A percentile compares a stretch with the other conserved stretches of the same genome.
Conservation (phyloP, 1,284 basidiomycete species). For the Porphyrellus sp. region DNA sequence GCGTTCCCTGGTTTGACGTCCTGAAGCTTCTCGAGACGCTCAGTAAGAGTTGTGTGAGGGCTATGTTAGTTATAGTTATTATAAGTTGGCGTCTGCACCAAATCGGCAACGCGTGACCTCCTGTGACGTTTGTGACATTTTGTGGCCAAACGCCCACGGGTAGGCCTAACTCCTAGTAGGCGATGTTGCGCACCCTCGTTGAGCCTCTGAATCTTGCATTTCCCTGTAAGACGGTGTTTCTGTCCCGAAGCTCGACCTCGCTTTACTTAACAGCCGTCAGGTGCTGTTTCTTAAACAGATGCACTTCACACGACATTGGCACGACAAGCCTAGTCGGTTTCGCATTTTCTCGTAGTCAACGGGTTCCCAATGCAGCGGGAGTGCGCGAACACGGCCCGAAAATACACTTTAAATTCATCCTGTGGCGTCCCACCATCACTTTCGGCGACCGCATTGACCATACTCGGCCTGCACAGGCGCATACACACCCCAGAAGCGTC, state of each 20-base stretch:
- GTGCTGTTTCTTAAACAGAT: too few species aligned
- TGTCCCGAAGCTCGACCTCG: constrained; percentile 72
- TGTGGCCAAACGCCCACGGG: too few species aligned
- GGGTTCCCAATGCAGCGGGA: too few species aligned
- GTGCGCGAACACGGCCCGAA: constrained; percentile 39
- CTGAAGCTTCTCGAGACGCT: constrained; percentile 73
- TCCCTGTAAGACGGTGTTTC: constrained; percentile 78
- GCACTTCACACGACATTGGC: too few species aligned
- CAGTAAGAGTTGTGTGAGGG: constrained; percentile 56
- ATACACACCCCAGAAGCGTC: constrained; percentile 72
- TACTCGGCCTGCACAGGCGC: constrained; percentile 76
- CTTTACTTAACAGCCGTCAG: too few species aligned
- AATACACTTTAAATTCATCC: constrained; percentile 83
- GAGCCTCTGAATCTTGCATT: too few species aligned
- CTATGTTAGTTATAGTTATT: constrained; percentile 66
- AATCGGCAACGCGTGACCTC: constrained; percentile 46
- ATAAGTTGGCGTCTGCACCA: neutral
- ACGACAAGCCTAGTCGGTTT: too few species aligned
- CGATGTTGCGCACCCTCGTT: too few species aligned
- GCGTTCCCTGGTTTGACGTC: constrained; percentile 55
- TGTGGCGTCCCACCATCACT: constrained; percentile 78
- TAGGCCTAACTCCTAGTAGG: too few species aligned
- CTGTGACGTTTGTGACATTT: too few species aligned
- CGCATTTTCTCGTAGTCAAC: constrained; percentile 11
- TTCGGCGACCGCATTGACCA: constrained; percentile 66